A percentile compares a stretch with the other conserved stretches of the same genome.
Evolutionary conservation across 306 rosid species (phyloP).

Genomic region (Pachyrhizus erosus): DNA sequence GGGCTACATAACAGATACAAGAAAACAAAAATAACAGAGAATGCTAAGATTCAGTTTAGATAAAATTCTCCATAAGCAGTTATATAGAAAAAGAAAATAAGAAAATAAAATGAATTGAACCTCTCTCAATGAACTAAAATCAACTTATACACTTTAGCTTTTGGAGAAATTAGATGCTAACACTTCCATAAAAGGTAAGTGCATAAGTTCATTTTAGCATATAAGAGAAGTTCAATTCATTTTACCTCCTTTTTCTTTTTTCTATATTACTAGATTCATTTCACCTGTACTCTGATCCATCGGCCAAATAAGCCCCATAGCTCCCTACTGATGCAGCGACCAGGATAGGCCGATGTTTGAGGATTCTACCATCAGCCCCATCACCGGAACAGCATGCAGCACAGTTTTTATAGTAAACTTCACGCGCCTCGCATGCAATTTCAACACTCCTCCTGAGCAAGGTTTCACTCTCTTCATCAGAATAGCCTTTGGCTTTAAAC

Average conservation of each 20-base stretch:
- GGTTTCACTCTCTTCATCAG: conserved; percentile 54
- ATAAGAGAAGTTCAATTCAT: too few relatives aligned
- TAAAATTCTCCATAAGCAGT: too few relatives aligned
- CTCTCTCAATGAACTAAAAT: too few relatives aligned
- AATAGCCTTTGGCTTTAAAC: conserved; percentile 57
- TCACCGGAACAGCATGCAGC: conserved; percentile 37
- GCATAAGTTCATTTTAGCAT: too few relatives aligned
- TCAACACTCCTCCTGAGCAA: conserved; percentile 60
- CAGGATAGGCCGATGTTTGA: conserved; percentile 50
- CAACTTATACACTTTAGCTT: too few relatives aligned
- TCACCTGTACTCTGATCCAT: conserved; percentile 75
- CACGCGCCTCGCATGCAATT: conserved; percentile 60
- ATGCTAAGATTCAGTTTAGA: background rate
- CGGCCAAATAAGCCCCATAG: conserved; percentile 71
- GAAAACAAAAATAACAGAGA: conserved; percentile 27
- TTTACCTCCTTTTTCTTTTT: too few relatives aligned
- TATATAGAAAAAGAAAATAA: too few relatives aligned
- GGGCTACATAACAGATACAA: conserved; percentile 2
- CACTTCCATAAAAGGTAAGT: too few relatives aligned
- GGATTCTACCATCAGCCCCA: conserved; percentile 42
- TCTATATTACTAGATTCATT: background rate
- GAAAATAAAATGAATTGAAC: too few relatives aligned
- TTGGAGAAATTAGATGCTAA: too few relatives aligned
- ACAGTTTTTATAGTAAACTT: conserved; percentile 52
- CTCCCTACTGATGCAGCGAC: conserved; percentile 67